These are phyloP conservation scores for Fraxinus floribunda DNA, from an alignment of 305 asterid species.

Conservation along the genomic window DNA sequence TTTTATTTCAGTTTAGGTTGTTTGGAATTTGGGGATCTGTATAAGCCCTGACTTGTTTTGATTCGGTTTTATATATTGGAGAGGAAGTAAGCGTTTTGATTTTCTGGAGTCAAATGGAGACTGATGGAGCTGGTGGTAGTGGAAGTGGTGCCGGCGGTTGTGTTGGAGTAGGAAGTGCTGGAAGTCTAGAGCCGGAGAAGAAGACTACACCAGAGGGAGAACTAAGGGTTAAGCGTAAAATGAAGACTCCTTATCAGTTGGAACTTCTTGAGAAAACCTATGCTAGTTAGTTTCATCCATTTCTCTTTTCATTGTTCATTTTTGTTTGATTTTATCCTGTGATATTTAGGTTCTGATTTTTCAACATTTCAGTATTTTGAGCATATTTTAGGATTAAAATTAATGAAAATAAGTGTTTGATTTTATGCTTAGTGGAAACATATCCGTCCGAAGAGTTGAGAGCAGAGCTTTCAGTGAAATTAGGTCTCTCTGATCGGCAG, in stretches of 20 bases:
- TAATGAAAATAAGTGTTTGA: not conserved
- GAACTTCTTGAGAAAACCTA: slow-evolving; percentile 82
- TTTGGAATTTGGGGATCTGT: slow-evolving; percentile 34
- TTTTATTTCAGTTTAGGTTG: slow-evolving; percentile 30
- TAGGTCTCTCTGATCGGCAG: slow-evolving; percentile 86
- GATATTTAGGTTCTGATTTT: not conserved
- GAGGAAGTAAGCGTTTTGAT: slow-evolving; percentile 19
- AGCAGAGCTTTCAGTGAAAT: slow-evolving; percentile 69
- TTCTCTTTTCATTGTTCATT: not conserved
- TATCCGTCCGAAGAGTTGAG: slow-evolving; percentile 82
- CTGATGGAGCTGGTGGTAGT: slow-evolving; percentile 37
- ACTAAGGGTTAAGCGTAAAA: slow-evolving; percentile 66
- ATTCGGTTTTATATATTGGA: slow-evolving; percentile 10
- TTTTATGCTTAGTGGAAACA: slow-evolving; percentile 47
- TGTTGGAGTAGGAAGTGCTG: slow-evolving; percentile 31
- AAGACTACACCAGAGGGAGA: slow-evolving; percentile 54
- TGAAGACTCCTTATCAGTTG: slow-evolving; percentile 87
- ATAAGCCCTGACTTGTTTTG: slow-evolving; percentile 26
- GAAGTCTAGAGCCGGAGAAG: slow-evolving; percentile 46
- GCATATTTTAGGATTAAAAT: not conserved
- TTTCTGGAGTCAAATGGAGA: slow-evolving; percentile 48
- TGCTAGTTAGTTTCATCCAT: slow-evolving; percentile 53
- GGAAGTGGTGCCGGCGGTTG: slow-evolving; percentile 15
- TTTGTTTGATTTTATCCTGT: not conserved
- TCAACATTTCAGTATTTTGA: not conserved